Evolutionary conservation across 1,284 basidiomycete genomes (phyloP), one percentile per base, ranked within the genome.

Genomic region (Ganoderma boninense): DNA sequence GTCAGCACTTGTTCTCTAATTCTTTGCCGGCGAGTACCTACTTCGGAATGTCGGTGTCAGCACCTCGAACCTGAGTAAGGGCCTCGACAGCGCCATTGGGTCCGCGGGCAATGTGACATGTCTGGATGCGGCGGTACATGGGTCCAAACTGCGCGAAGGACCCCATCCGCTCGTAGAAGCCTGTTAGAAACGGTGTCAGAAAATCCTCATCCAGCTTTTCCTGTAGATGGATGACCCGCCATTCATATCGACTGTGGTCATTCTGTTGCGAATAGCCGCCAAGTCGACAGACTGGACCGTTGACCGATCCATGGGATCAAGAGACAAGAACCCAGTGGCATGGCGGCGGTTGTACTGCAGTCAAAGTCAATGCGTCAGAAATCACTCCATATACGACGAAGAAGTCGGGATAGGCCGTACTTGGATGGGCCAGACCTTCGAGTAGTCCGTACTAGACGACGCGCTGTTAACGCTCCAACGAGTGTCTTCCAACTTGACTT

Each of bases 241-340:
- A 3, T 60, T 42, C 64, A 71, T 66, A 44, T 70, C 64, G 4
- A 74, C 57, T 3, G 66, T 20, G 6, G 42, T 52, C 26, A 71
- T 68, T 4, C 76, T 73, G 11, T 49, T 60, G 23, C 69, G 70
- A 10, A 82, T 75, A 14, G 76, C 71, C 18, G 74, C 62, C 29
- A 79, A 52, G 18, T 75, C 71, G 1, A 73, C 49, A 4, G 23
- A 13, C 14, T 52, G 32, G n/a, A 61, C 43, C 16, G 46, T 56
- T 2, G 35, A 43, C n/a, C 61, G 65, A 2, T 65, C 63, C 16
- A 69, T 68, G 0, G 62, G 32, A 18, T 79, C 77, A 26, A 71
- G 74, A 4, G 81, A 79, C n/a, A 82, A 62, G 66, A 78, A 79
- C 16, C 82, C 82, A 32, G 80, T 77, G 2, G 79, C 80, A 67